Evolutionary conservation across 345 rosid species (phyloP), one percentile per base, ranked within the genome.

Genomic region (Acer saccharum): DNA sequence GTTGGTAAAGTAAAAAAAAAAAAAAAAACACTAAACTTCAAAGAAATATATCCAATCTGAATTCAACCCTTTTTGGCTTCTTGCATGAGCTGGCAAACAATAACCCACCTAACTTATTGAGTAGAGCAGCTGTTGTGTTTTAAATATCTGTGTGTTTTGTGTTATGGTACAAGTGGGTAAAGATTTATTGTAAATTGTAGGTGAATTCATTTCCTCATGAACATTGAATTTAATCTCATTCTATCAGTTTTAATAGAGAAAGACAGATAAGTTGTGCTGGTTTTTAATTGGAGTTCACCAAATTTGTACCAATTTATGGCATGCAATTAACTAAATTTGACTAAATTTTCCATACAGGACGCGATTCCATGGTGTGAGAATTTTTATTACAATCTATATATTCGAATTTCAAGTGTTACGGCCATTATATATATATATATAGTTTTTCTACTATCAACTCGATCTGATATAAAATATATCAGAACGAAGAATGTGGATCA

Each of bases 81-180:
- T 50, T 66, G 78, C 65, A 66, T 52, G 77, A 74, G 69, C 43
- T 75, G 78, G 71, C 52, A 43, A 43, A 4, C 39, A 75, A 48
- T 7, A 17, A 52, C 78, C 4, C 1, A 52, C 71, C 72, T 54
- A 66, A 75, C 25, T 66, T 9, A 25, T 8, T 6, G 8, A 14
- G 68, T 8, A 2, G 8, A 14, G 68, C 41, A 25, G 69, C 65
- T 32, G 54, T 35, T 43, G 69, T 1, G 13, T 32, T 16, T 20
- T 4, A 20, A 20, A 32, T 65, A 65, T n/a, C 69, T 13, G n/a
- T 60, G 8, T 10, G 13, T 2, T 14, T 2, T 14, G 46, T 39
- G 46, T 35, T 63, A 2, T 23, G 4, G 44, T 5, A 6, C 58
- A 1, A 6, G n/a, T 39, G 20, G 16, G 43, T 27, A 32, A 18